phyloP scores from a whole-genome alignment of 345 rosid species.

The Lumnitzera racemosa region DNA sequence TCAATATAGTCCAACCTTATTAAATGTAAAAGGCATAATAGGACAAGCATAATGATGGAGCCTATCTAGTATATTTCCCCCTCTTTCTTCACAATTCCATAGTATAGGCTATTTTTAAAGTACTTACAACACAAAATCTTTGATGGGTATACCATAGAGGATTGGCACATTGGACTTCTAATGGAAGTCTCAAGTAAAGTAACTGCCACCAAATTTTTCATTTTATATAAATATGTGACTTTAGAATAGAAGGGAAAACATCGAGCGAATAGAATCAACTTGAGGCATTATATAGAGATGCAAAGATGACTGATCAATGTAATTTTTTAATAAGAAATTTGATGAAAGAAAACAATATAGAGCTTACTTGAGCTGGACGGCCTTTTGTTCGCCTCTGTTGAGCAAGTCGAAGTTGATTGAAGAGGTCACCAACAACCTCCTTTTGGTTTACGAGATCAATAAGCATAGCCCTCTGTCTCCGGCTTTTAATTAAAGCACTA shows the following conservation, averaged over 20 bases:
- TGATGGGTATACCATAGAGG: too few relatives aligned
- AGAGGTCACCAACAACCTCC: conserved; percentile 85
- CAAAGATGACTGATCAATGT: neutral
- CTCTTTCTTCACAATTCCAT: too few relatives aligned
- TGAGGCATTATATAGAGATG: too few relatives aligned
- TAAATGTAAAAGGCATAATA: too few relatives aligned
- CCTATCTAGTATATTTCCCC: neutral
- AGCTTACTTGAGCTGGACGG: conserved; percentile 89
- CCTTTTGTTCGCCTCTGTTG: conserved; percentile 64
- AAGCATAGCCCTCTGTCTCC: conserved; percentile 49
- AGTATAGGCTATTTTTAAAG: too few relatives aligned
- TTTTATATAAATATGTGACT: too few relatives aligned
- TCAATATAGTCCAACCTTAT: too few relatives aligned
- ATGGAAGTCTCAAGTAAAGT: too few relatives aligned
- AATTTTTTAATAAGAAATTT: neutral
- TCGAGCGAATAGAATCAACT: neutral
- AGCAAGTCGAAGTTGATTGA: conserved; percentile 89
- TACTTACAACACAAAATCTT: too few relatives aligned
- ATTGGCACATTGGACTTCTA: too few relatives aligned
- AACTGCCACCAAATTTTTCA: too few relatives aligned
- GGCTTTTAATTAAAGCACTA: conserved; percentile 70
- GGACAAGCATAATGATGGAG: neutral
- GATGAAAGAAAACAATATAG: conserved; percentile 6
- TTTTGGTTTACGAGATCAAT: conserved; percentile 85
- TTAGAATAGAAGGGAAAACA: neutral